Evolutionary conservation across 805 yeast genomes (phyloP).

Genomic region (Pichia sporocuriosa): DNA sequence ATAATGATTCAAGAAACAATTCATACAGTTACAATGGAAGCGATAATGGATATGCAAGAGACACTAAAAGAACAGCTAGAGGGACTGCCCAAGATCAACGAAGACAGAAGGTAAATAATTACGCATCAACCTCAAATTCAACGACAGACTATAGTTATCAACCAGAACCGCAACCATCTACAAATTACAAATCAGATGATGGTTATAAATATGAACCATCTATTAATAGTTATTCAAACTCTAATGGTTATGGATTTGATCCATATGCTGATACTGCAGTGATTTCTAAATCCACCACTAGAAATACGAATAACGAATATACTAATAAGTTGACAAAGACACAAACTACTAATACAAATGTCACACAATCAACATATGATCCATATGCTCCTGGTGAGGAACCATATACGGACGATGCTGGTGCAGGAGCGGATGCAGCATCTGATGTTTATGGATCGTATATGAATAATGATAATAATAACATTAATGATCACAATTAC

Average conservation of each 20-base stretch:
- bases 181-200: conserved; percentile 6
- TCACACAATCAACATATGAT: conserved; percentile 18
- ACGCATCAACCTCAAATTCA: not conserved
- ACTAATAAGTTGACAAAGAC: not conserved
- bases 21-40: not conserved
- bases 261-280: conserved; percentile 17
- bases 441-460: conserved; percentile 3
- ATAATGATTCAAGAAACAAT: not conserved
- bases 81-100: not conserved
- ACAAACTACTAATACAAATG: conserved; percentile 1
- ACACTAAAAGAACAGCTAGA: not conserved
- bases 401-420: conserved; percentile 3
- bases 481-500: conserved; percentile 1
- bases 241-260: conserved; percentile 13
- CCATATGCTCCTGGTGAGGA: conserved; percentile 21
- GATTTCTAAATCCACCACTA: not conserved
- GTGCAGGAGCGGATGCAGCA: not conserved
- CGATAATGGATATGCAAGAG: not conserved
- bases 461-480: conserved; percentile 1
- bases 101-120: conserved; percentile 6
- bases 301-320: not conserved
- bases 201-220: conserved; percentile 8
- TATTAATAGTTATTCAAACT: conserved; percentile 5
- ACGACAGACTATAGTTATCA: conserved; percentile 4
- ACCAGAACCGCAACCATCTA: conserved; percentile 5